phyloP scores from a whole-genome alignment of 139 green algal species.

The Haematococcus lacustris region DNA sequence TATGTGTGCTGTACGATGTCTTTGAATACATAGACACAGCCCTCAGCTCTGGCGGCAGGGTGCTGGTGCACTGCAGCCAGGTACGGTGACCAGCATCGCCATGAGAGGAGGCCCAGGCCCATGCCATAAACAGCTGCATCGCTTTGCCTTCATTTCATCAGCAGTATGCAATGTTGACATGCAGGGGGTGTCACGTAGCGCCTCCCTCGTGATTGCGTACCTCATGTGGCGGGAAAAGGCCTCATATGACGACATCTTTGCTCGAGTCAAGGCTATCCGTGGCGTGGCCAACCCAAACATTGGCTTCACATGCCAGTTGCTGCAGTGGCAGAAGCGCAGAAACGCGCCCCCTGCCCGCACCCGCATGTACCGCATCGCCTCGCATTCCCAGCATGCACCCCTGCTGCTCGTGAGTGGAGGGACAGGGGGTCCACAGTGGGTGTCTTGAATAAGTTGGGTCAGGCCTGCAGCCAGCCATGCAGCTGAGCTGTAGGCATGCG shows the following conservation, averaged over 20 bases:
- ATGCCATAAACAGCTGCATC: too few species aligned
- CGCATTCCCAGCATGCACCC: conserved; percentile 56
- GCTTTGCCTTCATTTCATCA: too few species aligned
- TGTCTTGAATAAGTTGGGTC: not conserved
- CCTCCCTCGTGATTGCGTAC: conserved; percentile 84
- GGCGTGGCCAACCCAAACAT: conserved; percentile 85
- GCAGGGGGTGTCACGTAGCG: conserved; percentile 85
- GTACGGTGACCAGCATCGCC: too few species aligned
- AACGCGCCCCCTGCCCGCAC: conserved; percentile 10
- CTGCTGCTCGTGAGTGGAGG: conserved; percentile 36
- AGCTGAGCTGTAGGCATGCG: too few species aligned
- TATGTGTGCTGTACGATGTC: conserved; percentile 83
- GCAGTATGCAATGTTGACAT: too few species aligned
- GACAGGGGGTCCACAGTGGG: too few species aligned
- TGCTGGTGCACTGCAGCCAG: conserved; percentile 60
- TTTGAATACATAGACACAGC: conserved; percentile 90
- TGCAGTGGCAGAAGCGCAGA: conserved; percentile 83
- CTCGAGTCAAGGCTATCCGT: not conserved
- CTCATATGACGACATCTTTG: conserved; percentile 81
- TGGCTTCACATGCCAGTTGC: conserved; percentile 69
- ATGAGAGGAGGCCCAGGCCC: too few species aligned
- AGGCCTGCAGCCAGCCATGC: not conserved
- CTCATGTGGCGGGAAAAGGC: conserved; percentile 80
- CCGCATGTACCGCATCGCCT: conserved; percentile 64
- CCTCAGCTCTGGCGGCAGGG: conserved; percentile 32